Conservation (phyloP, 495 filamentous ascomycete species). For the Penicillium roqueforti region DNA sequence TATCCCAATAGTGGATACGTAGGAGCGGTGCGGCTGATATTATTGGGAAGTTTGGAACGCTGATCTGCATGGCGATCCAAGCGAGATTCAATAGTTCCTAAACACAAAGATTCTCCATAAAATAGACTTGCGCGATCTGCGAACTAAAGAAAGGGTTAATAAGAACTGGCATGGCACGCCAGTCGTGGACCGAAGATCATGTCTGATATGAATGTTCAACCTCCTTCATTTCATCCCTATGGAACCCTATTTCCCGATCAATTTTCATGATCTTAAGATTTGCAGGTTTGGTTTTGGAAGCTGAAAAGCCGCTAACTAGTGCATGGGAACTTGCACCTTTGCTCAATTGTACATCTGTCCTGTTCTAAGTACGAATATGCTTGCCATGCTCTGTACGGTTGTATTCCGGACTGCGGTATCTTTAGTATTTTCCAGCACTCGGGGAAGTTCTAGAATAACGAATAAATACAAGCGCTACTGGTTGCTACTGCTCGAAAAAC, state of each 20-base stretch:
- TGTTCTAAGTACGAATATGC: no score
- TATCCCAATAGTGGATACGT: slow-evolving; percentile 12
- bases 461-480: no score
- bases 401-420: no score
- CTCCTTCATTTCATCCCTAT: background rate
- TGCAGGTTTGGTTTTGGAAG: no score
- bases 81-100: slow-evolving; percentile 7
- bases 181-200: background rate
- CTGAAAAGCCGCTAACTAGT: background rate
- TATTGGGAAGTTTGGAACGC: slow-evolving; percentile 8
- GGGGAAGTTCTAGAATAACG: no score
- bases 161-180: background rate
- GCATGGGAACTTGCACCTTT: no score
- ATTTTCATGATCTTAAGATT: background rate
- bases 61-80: slow-evolving; percentile 19
- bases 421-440: no score
- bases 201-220: background rate
- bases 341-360: no score
- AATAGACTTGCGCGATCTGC: background rate
- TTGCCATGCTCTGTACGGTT: no score
- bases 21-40: background rate
- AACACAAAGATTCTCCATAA: background rate
- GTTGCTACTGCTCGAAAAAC: no score
- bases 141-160: background rate
- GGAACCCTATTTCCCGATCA: background rate